Conservation (phyloP, 1,284 basidiomycete genomes). For the Apiotrichum akiyoshidainum region DNA sequence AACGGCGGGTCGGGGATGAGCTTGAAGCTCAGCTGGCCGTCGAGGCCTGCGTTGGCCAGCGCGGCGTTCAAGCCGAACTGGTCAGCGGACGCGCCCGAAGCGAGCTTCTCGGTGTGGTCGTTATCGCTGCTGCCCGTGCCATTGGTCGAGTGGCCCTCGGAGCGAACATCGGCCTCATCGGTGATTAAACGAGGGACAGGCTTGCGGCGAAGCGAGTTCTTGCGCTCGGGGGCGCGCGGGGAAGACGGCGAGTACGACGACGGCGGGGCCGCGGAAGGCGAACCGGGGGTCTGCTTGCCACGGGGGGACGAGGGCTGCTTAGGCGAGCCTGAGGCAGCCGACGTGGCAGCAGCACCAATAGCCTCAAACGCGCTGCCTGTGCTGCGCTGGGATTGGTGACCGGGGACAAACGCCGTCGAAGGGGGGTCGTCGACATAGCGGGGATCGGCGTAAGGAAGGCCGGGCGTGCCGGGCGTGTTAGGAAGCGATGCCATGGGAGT, state of each 20-base stretch:
- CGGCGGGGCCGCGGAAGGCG: not conserved
- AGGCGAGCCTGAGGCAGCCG: not conserved
- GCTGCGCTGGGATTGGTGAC: not conserved
- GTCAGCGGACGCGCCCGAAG: not conserved
- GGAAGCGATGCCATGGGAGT: not conserved
- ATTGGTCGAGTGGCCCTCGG: not conserved
- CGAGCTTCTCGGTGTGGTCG: not conserved
- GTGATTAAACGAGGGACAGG: constrained; percentile 18
- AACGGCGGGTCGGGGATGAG: constrained; percentile 22
- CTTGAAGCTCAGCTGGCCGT: constrained; percentile 8
- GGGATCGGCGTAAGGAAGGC: not conserved
- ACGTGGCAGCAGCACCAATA: not conserved
- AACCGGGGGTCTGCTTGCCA: not conserved
- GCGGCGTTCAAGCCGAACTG: constrained; percentile 16
- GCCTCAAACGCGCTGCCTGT: not conserved
- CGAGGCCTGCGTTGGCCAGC: not conserved
- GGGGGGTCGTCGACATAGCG: not conserved
- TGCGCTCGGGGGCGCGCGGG: constrained; percentile 10
- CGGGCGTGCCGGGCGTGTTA: not conserved
- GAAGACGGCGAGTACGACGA: not conserved
- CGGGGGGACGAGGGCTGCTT: not conserved
- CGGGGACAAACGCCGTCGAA: not conserved
- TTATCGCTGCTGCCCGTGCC: not conserved
- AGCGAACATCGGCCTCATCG: constrained; percentile 1
- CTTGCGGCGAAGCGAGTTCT: constrained; percentile 20